Conservation (phyloP, 2,329 filamentous ascomycete genomes). For the Cladophialophora immunda region DNA sequence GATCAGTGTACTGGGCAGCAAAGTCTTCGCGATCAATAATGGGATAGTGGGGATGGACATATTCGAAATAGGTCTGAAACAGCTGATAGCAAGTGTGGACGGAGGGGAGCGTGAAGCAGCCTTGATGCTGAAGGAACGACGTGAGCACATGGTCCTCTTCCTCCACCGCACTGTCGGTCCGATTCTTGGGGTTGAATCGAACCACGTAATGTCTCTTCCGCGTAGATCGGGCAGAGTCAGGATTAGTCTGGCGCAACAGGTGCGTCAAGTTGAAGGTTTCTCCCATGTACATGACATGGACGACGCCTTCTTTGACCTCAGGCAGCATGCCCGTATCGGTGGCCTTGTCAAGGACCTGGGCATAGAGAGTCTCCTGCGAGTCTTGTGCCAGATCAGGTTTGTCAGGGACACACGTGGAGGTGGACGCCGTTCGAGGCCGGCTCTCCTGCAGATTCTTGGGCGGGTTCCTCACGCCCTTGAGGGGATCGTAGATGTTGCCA, state of each 20-base stretch:
- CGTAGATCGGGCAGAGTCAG: slow-evolving; percentile 25
- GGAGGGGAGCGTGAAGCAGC: slow-evolving; percentile 32
- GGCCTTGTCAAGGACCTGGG: slow-evolving; percentile 34
- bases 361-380: slow-evolving; percentile 31
- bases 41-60: slow-evolving; percentile 40
- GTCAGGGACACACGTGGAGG: slow-evolving; percentile 24
- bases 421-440: slow-evolving; percentile 10
- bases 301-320: slow-evolving; percentile 32
- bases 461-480: slow-evolving; percentile 24
- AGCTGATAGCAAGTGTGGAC: slow-evolving; percentile 36
- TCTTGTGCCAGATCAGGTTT: slow-evolving; percentile 26
- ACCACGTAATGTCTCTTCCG: slow-evolving; percentile 34
- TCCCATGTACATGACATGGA: slow-evolving; percentile 36
- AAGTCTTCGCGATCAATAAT: slow-evolving; percentile 38
- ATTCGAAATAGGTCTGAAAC: slow-evolving; percentile 40
- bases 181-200: slow-evolving; percentile 34
- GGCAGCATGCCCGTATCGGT: slow-evolving; percentile 18
- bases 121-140: slow-evolving; percentile 38
- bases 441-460: slow-evolving; percentile 15
- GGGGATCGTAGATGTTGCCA: slow-evolving; percentile 33
- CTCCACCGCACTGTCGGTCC: slow-evolving; percentile 31
- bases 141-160: slow-evolving; percentile 36
- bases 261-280: slow-evolving; percentile 38
- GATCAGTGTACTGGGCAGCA: slow-evolving; percentile 33
- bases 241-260: slow-evolving; percentile 37